Evolutionary conservation across 1,284 basidiomycete genomes (phyloP), one percentile per base, ranked within the genome.

Genomic region (Sporisorium reilianum): DNA sequence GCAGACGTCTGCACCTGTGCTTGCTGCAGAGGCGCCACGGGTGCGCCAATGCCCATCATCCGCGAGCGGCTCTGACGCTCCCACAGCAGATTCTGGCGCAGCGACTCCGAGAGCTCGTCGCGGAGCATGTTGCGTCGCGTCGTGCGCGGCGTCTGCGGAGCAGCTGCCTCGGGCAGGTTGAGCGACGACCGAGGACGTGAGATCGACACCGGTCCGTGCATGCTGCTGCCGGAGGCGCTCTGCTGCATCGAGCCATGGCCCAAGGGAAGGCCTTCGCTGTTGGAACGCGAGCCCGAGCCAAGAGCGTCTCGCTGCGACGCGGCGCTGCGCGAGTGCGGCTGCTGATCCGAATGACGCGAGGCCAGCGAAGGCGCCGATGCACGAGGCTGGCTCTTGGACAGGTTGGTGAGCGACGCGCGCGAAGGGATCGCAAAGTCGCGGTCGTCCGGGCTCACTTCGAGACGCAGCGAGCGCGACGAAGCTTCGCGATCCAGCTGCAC

Each of bases 81-180:
- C 93, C 93, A 94, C 6, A 95, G 85, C 74, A 96, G 81, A 78
- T 95, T 93, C 52, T 91, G 87, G 22, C 94, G 87, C 65, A 96
- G 85, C 68, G 90, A 92, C 86, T 95, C 94, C 49, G 92, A 92
- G 81, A 96, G 87, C 85, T 96, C 94, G 23, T 90, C 91, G 62
- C 90, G 88, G 53, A 95, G 87, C 92, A 95, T 95, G 78, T 90
- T 89, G 51, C 92, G 88, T 5, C 93, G 88, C 18, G 92, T 94
- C 38, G 94, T 93, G 30, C 91, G 89, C 0, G 94, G 94, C 1
- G 93, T 92, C 76, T 91, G 91, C 0, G 93, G 91, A 28, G 89
- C 87, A 0, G 90, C 88, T 16, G 58, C 57, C 34, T 76, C 74
- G 25, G 74, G 74, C 44, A 76, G 52, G 50, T 76, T 59, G 54